Evolutionary conservation across 1,284 basidiomycete genomes (phyloP).

Genomic region (Trichosporon inkin): DNA sequence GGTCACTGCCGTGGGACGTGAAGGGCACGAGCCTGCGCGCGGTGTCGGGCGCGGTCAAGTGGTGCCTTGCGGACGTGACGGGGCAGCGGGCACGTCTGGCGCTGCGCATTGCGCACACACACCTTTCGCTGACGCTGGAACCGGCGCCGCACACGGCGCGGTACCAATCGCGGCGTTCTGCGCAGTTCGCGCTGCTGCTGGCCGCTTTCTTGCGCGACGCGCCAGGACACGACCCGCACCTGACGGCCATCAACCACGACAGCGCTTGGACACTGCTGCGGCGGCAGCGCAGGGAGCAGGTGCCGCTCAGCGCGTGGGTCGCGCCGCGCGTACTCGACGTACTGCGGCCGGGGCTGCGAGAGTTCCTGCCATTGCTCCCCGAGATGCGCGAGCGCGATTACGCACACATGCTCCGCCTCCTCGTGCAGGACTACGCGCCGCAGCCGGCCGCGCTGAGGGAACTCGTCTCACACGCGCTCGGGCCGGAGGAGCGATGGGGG

Average conservation of each 20-base stretch:
- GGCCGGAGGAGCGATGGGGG: constrained; percentile 8
- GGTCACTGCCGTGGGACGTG: not conserved
- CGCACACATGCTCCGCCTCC: not conserved
- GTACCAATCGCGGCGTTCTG: not conserved
- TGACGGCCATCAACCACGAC: not conserved
- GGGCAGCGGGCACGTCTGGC: not conserved
- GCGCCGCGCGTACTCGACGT: not conserved
- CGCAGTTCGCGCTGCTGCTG: not conserved
- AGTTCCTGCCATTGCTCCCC: not conserved
- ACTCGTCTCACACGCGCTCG: not conserved
- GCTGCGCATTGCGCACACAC: not conserved
- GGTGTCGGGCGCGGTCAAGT: not conserved
- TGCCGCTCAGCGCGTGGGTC: not conserved
- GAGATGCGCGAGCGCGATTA: not conserved
- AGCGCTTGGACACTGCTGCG: not conserved
- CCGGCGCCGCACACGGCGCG: not conserved
- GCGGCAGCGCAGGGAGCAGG: not conserved
- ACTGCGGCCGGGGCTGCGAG: not conserved
- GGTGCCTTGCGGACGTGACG: not conserved
- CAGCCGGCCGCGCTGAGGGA: constrained; percentile 36
- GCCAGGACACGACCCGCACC: not conserved
- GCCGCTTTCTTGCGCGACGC: not conserved
- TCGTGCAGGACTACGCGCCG: constrained; percentile 1
- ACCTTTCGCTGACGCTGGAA: not conserved
- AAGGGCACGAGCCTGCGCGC: not conserved